These are phyloP conservation scores for Paecilomyces variotii DNA, from an alignment of 2,329 filamentous ascomycete genomes.

Conservation along the genomic window DNA sequence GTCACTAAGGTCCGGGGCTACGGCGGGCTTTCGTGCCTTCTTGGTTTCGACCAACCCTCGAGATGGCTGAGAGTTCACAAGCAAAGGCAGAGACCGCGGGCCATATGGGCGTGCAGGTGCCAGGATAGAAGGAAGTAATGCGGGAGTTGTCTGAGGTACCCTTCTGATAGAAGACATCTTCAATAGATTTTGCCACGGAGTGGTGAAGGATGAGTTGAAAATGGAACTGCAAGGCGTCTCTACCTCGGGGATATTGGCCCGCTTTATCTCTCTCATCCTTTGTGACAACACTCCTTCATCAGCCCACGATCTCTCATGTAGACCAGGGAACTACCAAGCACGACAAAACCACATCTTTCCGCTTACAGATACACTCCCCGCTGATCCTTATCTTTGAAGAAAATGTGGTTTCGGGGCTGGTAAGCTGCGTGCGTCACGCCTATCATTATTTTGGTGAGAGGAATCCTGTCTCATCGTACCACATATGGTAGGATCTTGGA, in stretches of 20 bases:
- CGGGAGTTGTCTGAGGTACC: conserved; percentile 8
- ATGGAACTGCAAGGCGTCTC: neutral
- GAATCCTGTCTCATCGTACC: neutral
- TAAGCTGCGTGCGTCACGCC: neutral
- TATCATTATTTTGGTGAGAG: neutral
- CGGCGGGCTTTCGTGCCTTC: neutral
- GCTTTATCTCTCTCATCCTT: neutral
- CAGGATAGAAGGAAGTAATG: conserved; percentile 5
- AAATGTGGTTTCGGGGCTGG: neutral
- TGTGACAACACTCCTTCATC: neutral
- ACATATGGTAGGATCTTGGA: neutral
- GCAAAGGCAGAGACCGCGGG: neutral
- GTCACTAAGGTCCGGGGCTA: neutral
- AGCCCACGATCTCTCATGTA: neutral
- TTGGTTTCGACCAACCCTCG: neutral
- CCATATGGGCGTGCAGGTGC: neutral
- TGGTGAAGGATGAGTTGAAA: neutral
- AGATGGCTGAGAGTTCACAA: neutral
- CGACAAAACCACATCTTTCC: neutral
- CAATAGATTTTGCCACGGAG: neutral
- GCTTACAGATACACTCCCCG: neutral
- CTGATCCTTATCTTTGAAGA: neutral
- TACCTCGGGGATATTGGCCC: neutral
- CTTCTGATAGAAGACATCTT: neutral
- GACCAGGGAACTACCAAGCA: neutral